Conservation (phyloP, 805 yeast species). For the Vanderwaltozyma verrucispora region DNA sequence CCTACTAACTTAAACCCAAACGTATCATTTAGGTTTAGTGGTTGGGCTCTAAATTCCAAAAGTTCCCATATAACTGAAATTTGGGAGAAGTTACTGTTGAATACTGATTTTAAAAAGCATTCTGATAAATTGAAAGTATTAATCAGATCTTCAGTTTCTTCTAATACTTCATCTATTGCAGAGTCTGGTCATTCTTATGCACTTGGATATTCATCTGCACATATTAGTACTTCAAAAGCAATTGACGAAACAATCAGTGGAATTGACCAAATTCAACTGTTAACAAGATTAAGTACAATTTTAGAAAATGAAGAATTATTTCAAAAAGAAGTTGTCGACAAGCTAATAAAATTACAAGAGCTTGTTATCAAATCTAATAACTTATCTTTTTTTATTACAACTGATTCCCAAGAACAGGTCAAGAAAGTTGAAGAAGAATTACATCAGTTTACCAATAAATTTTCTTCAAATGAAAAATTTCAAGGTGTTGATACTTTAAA, state of each 20-base stretch:
- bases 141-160: slow-evolving; percentile 64
- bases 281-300: slow-evolving; percentile 46
- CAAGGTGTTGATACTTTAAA: background rate
- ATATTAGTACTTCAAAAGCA: slow-evolving; percentile 47
- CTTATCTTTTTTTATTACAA: slow-evolving; percentile 47
- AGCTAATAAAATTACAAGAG: slow-evolving; percentile 42
- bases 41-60: slow-evolving; percentile 62
- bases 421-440: slow-evolving; percentile 18
- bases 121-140: slow-evolving; percentile 62
- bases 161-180: slow-evolving; percentile 68
- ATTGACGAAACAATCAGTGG: slow-evolving; percentile 61
- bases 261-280: slow-evolving; percentile 63
- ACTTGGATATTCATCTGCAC: slow-evolving; percentile 51
- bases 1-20: slow-evolving; percentile 42
- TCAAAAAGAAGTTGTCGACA: slow-evolving; percentile 52
- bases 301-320: slow-evolving; percentile 40
- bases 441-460: slow-evolving; percentile 18
- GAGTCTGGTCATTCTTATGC: slow-evolving; percentile 87
- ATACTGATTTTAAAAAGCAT: slow-evolving; percentile 54
- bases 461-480: background rate
- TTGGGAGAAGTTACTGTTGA: slow-evolving; percentile 55
- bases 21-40: slow-evolving; percentile 48
- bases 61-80: slow-evolving; percentile 49
- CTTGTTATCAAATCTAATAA: slow-evolving; percentile 34
- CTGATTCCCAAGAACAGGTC: slow-evolving; percentile 36